These are phyloP conservation scores for Penicillium sp. DNA, from an alignment of 2,329 filamentous ascomycete species.

Conservation along the genomic window DNA sequence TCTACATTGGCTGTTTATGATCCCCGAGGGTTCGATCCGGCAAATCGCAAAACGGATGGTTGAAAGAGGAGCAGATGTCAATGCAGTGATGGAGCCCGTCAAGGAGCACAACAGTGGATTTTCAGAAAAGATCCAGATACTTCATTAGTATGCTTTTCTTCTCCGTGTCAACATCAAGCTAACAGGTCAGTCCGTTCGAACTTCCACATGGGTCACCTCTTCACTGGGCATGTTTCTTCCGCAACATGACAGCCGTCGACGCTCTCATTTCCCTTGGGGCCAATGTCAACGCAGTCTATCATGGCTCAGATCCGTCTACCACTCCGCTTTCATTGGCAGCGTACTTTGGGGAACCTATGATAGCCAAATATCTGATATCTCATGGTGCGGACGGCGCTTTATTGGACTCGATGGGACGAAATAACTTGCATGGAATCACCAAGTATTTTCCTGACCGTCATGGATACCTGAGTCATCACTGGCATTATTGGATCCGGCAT, in stretches of 20 bases:
- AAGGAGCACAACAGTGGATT: conserved; percentile 21
- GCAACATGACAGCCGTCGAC: conserved; percentile 22
- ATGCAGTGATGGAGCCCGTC: conserved; percentile 23
- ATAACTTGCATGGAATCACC: conserved; percentile 27
- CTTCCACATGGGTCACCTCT: conserved; percentile 29
- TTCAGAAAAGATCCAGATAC: conserved; percentile 23
- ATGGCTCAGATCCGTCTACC: conserved; percentile 22
- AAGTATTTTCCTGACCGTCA: conserved; percentile 26
- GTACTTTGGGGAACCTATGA: conserved; percentile 24
- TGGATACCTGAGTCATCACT: conserved; percentile 27
- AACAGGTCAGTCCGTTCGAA: conserved; percentile 28
- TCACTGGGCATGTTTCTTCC: conserved; percentile 30
- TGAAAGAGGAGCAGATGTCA: conserved; percentile 22
- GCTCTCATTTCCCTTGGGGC: conserved; percentile 25
- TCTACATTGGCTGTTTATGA: conserved; percentile 30
- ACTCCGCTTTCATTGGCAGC: conserved; percentile 24
- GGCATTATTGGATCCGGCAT: conserved; percentile 35
- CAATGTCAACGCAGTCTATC: conserved; percentile 25
- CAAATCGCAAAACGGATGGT: conserved; percentile 22
- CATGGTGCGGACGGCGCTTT: conserved; percentile 24
- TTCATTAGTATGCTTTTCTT: conserved; percentile 26
- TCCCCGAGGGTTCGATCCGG: conserved; percentile 17
- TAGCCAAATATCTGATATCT: conserved; percentile 21
- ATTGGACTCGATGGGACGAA: conserved; percentile 23
- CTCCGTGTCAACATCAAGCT: neutral